Evolutionary conservation across 148 eudicot species (phyloP), one percentile per base, ranked within the genome.

Genomic region (Simmondsia chinensis): DNA sequence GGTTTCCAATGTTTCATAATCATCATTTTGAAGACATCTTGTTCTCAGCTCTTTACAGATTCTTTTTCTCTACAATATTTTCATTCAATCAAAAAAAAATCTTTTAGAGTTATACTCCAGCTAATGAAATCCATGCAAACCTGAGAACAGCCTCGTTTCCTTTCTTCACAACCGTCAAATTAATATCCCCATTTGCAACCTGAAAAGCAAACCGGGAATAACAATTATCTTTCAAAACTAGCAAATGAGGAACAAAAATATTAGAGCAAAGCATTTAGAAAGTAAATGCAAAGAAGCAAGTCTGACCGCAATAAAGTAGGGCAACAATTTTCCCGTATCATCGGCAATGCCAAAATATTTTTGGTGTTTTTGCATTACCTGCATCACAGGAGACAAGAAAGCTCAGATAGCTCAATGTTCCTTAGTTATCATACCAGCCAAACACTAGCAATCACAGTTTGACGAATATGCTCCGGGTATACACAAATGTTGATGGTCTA

Each of bases 291-390:
- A 7, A 38, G 17, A 36, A 49, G 51, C 39, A 53, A 31, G n/a
- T 64, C 83, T 72, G 45, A 91, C 99, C 60, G 96, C 75, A 59
- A 91, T 66, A 59, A 91, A 91, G 64, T 77, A 80, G 26, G 99
- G 94, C 74, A 91, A 58, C 48, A 91, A 74, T 25, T 48, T 59
- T 54, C 82, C 94, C 26, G 60, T 58, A 35, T 69, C 40, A 40
- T 82, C 80, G 31, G 89, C 71, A 32, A 86, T 34, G 35, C 94
- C 96, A 79, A 91, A 91, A 57, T 91, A 91, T 39, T 86, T 91
- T 64, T 91, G 99, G 72, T 91, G 99, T 77, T 91, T 91, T 59
- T 86, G 96, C 99, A 91, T 91, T 48, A 91, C 99, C 99, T 91
- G 62, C 74, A 72, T 16, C 21, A 42, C 37, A 10, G 40, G 35